A percentile compares a stretch with the other conserved stretches of the same genome.
These are phyloP conservation scores for Kewa caespitosa DNA, from an alignment of 179 eudicot genomes.

Conservation along the genomic window DNA sequence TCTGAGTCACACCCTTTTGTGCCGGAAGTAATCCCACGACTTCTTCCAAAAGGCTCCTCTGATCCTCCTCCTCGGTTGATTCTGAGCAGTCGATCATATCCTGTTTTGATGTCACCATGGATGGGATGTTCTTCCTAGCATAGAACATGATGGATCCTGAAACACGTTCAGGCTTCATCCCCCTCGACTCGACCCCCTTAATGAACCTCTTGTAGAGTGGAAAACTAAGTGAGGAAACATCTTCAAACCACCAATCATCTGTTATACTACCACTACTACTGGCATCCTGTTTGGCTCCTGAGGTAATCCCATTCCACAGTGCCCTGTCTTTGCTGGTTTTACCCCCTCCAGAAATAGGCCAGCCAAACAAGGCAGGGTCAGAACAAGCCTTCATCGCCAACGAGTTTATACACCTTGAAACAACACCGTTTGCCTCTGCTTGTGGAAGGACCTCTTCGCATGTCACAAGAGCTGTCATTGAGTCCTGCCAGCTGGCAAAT, in stretches of 20 bases:
- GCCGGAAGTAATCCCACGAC: conserved; percentile 64
- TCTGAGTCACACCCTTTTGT: conserved; percentile 60
- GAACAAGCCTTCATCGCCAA: conserved; percentile 72
- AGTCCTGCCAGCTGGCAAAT: conserved; percentile 70
- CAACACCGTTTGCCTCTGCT: conserved; percentile 68
- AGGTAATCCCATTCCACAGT: conserved; percentile 78
- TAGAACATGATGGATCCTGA: conserved; percentile 73
- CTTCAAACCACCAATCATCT: conserved; percentile 95
- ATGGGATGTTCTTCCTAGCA: conserved; percentile 65
- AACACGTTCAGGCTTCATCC: conserved; percentile 62
- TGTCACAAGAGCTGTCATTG: conserved; percentile 64
- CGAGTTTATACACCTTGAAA: conserved; percentile 70
- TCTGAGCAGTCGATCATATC: conserved; percentile 27
- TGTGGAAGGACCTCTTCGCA: conserved; percentile 61
- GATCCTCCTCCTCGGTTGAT: conserved; percentile 63
- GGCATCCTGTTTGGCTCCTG: conserved; percentile 25
- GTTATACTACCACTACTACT: no score
- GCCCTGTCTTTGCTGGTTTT: conserved; percentile 56
- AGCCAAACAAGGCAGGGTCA: conserved; percentile 68
- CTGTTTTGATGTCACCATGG: conserved; percentile 11
- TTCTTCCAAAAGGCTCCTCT: conserved; percentile 71
- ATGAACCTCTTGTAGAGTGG: conserved; percentile 71
- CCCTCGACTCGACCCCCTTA: conserved; percentile 58
- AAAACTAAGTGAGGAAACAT: conserved; percentile 63
- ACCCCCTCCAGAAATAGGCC: conserved; percentile 52